phyloP scores from a whole-genome alignment of 257 asterid species.

The Anisodus tanguticus region DNA sequence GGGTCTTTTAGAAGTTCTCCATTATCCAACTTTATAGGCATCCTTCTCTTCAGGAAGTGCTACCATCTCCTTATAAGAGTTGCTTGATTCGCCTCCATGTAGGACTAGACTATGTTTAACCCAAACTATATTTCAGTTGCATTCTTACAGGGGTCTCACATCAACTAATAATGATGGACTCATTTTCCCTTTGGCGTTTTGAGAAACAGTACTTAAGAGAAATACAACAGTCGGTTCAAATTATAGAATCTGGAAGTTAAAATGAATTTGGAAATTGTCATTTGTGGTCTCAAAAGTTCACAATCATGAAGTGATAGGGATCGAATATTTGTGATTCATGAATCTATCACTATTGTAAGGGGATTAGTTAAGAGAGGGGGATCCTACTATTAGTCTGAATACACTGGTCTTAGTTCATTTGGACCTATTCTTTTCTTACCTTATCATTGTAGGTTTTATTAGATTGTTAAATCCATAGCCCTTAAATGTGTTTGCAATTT shows the following conservation, averaged over 20 bases:
- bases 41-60: neutral
- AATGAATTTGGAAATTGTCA: neutral
- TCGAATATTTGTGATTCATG: neutral
- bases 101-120: neutral
- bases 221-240: neutral
- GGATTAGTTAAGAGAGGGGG: neutral
- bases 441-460: neutral
- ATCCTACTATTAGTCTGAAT: neutral
- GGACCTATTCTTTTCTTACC: neutral
- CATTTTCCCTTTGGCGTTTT: neutral
- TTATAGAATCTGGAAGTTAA: neutral
- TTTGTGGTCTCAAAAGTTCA: neutral
- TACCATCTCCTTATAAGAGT: neutral
- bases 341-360: neutral
- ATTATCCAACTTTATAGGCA: neutral
- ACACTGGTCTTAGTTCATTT: neutral
- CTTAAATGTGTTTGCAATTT: neutral
- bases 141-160: neutral
- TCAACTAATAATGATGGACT: constrained; percentile 18
- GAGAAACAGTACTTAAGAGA: neutral
- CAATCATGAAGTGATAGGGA: neutral
- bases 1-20: neutral
- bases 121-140: neutral
- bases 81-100: neutral
- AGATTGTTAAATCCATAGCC: neutral